Percentiles rank a stretch among this genome's conserved stretches.
phyloP scores from a whole-genome alignment of 148 eudicot species.

The Suaeda aralocaspica region DNA sequence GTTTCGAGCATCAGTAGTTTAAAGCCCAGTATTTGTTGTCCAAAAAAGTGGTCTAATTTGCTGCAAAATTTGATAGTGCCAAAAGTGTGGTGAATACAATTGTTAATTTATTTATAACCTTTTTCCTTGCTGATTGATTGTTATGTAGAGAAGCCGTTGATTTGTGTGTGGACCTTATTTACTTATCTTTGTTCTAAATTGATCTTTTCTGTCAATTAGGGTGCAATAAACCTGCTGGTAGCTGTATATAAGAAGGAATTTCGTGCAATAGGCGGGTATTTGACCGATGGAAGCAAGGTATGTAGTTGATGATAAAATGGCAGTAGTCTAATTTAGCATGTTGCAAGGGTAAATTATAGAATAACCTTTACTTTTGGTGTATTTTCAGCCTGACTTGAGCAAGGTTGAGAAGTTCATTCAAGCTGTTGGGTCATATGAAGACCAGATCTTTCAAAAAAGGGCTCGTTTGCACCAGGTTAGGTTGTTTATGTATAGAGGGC shows the following conservation, averaged over 20 bases:
- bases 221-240: conserved; percentile 82
- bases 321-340: not conserved
- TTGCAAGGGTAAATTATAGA: not conserved
- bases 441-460: conserved; percentile 84
- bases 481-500: not conserved
- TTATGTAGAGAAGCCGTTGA: not conserved
- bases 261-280: conserved; percentile 64
- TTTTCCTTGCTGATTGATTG: not conserved
- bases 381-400: conserved; percentile 61
- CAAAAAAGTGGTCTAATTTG: no score
- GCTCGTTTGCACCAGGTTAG: conserved; percentile 76
- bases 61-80: not conserved
- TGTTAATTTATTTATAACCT: not conserved
- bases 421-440: conserved; percentile 94
- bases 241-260: conserved; percentile 93
- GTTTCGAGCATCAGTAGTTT: not conserved
- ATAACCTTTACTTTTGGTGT: conserved; percentile 8
- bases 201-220: conserved; percentile 36
- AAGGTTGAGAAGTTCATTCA: conserved; percentile 87
- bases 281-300: conserved; percentile 94
- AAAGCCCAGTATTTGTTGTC: no score
- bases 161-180: not conserved
- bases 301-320: conserved; percentile 17
- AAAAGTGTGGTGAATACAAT: not conserved
- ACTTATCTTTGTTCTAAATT: not conserved